Evolutionary conservation across 2,329 filamentous ascomycete species (phyloP), one percentile per base, ranked within the genome.

Genomic region (Blumeria graminis): DNA sequence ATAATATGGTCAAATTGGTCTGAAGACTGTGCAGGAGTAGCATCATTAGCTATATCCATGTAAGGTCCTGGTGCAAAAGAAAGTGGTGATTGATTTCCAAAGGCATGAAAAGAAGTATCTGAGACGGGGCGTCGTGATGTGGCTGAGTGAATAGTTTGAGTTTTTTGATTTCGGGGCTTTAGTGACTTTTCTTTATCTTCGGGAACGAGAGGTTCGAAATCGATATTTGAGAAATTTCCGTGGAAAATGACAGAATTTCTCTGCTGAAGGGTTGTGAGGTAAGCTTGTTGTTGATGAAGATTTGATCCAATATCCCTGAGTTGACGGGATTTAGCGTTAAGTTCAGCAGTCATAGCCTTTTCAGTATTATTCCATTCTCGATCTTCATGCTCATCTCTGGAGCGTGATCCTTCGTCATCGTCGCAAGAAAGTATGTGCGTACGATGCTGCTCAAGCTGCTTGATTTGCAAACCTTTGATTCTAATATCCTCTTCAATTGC

Each of bases 401-500:
- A 60, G 48, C 59, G 60, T 13, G 64, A 62, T 55, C 64, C 65
- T 13, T 79, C 76, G 39, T 80, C 78, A 50, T 78, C 74, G 57
- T 80, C 74, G n/a, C 72, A 76, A 14, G 76, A 80, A 1, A 77
- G 75, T 11, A 79, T 72, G 57, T 75, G 76, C 66, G 82, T 82
- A 54, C 80, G 71, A 60, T 82, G 77, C 58, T 81, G 79, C 65
- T 92, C 86, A 32, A 88, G 73, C 55, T 81, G 76, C 65, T 86
- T 86, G 61, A 90, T 77, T 60, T 82, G 77, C 28, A 72, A 71
- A n/a, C 79, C 76, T 62, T 82, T 84, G 58, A 84, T 76, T 61
- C 80, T 82, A 33, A 92, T 74, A 59, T 86, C 81, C 8, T 84
- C 76, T 66, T 92, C 86, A 55, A 90, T 71, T 36, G 66, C 62